Evolutionary conservation across 495 filamentous ascomycete species (phyloP), one percentile per base, ranked within the genome.

Genomic region (Trichoderma virens): DNA sequence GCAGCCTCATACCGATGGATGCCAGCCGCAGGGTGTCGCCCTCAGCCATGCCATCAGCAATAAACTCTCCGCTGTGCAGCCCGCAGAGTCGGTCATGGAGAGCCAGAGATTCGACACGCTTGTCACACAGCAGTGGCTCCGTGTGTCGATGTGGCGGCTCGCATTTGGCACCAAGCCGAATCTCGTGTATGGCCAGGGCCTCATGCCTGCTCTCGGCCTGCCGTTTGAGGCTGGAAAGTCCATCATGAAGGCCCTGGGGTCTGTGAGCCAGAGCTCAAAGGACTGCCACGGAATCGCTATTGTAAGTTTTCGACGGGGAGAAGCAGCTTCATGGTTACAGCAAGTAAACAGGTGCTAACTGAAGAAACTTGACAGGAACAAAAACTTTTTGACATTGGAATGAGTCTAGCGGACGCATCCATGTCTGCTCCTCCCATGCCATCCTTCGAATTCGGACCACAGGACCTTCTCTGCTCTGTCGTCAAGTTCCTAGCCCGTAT

Each of bases 71-170:
- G 59, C 59, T 13, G 59, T 61, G 59, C 59, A 61, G 59, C 31
- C 31, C 3, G 59, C 35, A 8, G 59, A 61, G 31, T 20, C 18
- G 0, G 31, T 61, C 13, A 41, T 61, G 31, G 59, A 61, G 9
- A 41, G 31, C 31, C 59, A 61, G 59, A n/a, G 59, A n/a, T 41
- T 61, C 16, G 59, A 61, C 31, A 61, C 35, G 18, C 31, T 41
- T 2, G 59, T 61, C 30, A 61, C 59, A 3, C 59, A 61, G 30
- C 59, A 61, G 59, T 61, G 59, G 59, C 59, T 61, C 2, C 59
- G 35, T 20, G 31, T 61, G 18, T 41, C 35, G 1, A 41, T 41
- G 59, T 61, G 59, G 59, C 59, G 35, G 7, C 59, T 61, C 1
- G 51, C 51, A 5, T 56, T 56, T 30, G 51, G 51, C 11, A 20